Evolutionary conservation across 2,329 filamentous ascomycete species (phyloP), one percentile per base, ranked within the genome.

Genomic region (Fusarium redolens): DNA sequence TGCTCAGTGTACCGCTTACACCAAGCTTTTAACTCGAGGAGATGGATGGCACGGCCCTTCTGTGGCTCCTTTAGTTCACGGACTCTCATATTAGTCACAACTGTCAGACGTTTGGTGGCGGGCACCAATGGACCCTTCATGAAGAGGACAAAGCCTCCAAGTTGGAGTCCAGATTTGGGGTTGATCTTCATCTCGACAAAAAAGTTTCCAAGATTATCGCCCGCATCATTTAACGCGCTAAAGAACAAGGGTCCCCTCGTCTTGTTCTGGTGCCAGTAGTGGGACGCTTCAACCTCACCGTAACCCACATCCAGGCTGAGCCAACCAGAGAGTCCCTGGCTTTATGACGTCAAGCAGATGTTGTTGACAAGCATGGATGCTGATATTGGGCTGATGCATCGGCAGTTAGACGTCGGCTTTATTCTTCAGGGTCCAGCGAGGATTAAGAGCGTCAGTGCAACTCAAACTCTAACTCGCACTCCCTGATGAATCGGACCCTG

Each of bases 321-420:
- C 69, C 69, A 71, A 71, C 58, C 63, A 71, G 44, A 60, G 41
- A n/a, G 14, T 51, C 20, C 33, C 56, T 52, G 44, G 56, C 45
- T 35, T 38, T 61, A 77, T 77, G 75, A 77, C 75, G 75, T 77
- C 74, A 66, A 69, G 40, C 31, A 61, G 57, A 50, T 59, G 44
- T 22, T 65, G 38, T 58, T 48, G 38, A 48, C 38, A 47, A 47
- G 61, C 65, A 64, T 72, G 64, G 71, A 67, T 72, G 58, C 30
- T 58, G 28, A 38, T 60, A 44, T 61, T 63, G 48, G 56, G 52
- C 56, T 60, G 22, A 51, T 65, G 55, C 61, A 43, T 71, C 71
- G 71, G 71, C 71, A 73, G 57, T 73, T 73, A 40, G 52, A 64
- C 22, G 35, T 40, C 54, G 72, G 51, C 38, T 66, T 33, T 59